Base-by-base conservation (phyloP, 352 stramenopile species). In the Pilasporangium apinafurcum region DNA sequence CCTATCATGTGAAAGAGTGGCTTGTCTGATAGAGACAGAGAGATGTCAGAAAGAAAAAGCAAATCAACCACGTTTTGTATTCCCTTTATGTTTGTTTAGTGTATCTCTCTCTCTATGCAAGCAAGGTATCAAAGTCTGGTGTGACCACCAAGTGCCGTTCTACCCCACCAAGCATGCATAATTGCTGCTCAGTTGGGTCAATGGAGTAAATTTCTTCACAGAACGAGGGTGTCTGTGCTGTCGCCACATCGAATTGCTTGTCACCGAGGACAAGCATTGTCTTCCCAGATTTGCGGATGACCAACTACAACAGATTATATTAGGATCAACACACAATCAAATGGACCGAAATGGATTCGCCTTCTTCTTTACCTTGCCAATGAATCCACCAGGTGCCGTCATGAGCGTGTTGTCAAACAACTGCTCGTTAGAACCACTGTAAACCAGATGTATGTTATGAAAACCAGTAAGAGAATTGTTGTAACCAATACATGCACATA, bases 151-250 rank as follows among this genome's bases (percentile, higher is more conserved):
- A 59, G 44, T 93, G 82, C 34, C 75, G 78, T 47, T 87, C 70
- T 27, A 92, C 62, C 28, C 59, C 57, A 31, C 82, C 82, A 10
- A 93, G 60, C 51, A 87, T 83, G 43, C 65, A 89, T 27, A 91
- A 48, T 17, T 86, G 70, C 52, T 90, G 73, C 37, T 90, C 79
- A 17, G 40, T 51, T 21, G 62, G 59, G 54, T 92, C 83, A 38
- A 93, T 84, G 17, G 76, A 86, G 57, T 88, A 88, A 2, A 92
- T 46, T 32, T 93, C 79, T 40, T 93, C 82, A 37, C 71, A 88
- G 35, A 91, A 89, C 22, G 78, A 81, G 36, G 82, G 79, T 10
- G 82, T 90, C 52, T 90, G 82, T 26, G 76, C 76, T 5, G 69
- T 59, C 21, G 78, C 76, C 8, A 93, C 74, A 36, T 93, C 77